phyloP scores from a whole-genome alignment of 179 eudicot genomes.

The Drosera spatulata region DNA sequence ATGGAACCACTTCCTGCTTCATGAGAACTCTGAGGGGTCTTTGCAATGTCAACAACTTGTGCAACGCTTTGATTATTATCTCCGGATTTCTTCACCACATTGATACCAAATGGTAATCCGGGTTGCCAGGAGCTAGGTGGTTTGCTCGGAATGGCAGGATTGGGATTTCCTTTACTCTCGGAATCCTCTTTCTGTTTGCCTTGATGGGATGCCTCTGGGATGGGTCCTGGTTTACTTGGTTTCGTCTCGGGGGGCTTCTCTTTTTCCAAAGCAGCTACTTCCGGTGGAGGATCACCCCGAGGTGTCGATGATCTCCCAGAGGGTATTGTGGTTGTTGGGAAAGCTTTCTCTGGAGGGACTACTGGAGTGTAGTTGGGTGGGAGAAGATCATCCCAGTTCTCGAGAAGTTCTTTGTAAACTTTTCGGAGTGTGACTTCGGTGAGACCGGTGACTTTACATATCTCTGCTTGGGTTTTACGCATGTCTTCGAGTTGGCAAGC shows the following conservation, averaged over 20 bases:
- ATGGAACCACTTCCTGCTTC: slow-evolving; percentile 14
- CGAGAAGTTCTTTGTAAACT: slow-evolving; percentile 89
- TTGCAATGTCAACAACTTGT: slow-evolving; percentile 36
- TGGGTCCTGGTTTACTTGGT: slow-evolving; percentile 16
- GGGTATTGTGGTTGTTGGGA: slow-evolving; percentile 74
- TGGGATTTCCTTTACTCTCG: slow-evolving; percentile 17
- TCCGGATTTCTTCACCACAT: slow-evolving; percentile 15
- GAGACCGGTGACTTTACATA: slow-evolving; percentile 93
- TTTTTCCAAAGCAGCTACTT: slow-evolving; percentile 13
- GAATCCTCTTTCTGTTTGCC: slow-evolving; percentile 22
- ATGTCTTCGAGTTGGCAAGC: slow-evolving; percentile 94
- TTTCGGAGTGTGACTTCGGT: slow-evolving; percentile 92
- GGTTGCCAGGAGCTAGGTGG: slow-evolving; percentile 37
- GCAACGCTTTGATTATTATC: slow-evolving; percentile 17
- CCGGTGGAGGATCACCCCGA: slow-evolving; percentile 25
- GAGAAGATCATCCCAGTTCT: slow-evolving; percentile 96
- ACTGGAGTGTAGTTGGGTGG: slow-evolving; percentile 91
- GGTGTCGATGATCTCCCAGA: slow-evolving; percentile 55
- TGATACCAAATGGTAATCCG: slow-evolving; percentile 26
- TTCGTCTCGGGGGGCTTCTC: slow-evolving; percentile 34
- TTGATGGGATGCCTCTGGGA: slow-evolving; percentile 11
- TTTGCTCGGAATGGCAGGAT: slow-evolving; percentile 13
- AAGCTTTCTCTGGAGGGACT: slow-evolving; percentile 95
- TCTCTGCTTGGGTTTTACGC: slow-evolving; percentile 98
- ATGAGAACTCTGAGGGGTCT: slow-evolving; percentile 23